Percentiles rank a stretch among this genome's conserved stretches.
phyloP scores from a whole-genome alignment of 2,329 filamentous ascomycete species.

The Ophiostoma angusticollis region DNA sequence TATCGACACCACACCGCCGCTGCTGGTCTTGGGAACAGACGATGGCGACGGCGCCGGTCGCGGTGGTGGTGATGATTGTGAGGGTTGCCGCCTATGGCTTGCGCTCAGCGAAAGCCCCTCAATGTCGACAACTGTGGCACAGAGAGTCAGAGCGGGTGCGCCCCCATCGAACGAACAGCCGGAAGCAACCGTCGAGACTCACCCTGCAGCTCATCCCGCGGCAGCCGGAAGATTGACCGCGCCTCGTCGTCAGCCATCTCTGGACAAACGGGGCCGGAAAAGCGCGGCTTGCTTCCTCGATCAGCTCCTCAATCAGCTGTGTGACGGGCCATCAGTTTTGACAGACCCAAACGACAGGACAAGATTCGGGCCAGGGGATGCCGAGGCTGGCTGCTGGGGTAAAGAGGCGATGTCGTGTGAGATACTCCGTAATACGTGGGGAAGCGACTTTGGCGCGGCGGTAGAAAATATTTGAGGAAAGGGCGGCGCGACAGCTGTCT shows the following conservation, averaged over 20 bases:
- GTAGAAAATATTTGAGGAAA: no score
- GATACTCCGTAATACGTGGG: no score
- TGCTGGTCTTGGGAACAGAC: conserved; percentile 20
- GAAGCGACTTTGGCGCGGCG: no score
- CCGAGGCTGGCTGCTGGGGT: no score
- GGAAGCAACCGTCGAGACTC: not conserved
- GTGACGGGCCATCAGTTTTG: no score
- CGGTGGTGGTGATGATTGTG: conserved; percentile 16
- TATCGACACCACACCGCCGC: conserved; percentile 38
- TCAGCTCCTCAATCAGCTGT: no score
- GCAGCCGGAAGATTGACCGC: conserved; percentile 3
- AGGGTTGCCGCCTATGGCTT: not conserved
- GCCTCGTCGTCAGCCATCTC: conserved; percentile 7
- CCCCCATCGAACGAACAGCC: not conserved
- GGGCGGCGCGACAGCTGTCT: no score
- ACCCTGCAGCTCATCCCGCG: conserved; percentile 5
- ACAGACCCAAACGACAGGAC: no score
- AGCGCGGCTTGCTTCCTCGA: no score
- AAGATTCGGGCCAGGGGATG: no score
- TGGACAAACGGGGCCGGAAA: not conserved
- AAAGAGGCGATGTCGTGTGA: no score
- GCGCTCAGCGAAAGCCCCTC: conserved; percentile 27
- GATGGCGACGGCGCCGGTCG: conserved; percentile 23
- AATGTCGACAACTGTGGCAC: conserved; percentile 28
- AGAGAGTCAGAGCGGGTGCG: not conserved